Conservation (phyloP, 2,329 filamentous ascomycete species). For the Aureobasidium pullulans region DNA sequence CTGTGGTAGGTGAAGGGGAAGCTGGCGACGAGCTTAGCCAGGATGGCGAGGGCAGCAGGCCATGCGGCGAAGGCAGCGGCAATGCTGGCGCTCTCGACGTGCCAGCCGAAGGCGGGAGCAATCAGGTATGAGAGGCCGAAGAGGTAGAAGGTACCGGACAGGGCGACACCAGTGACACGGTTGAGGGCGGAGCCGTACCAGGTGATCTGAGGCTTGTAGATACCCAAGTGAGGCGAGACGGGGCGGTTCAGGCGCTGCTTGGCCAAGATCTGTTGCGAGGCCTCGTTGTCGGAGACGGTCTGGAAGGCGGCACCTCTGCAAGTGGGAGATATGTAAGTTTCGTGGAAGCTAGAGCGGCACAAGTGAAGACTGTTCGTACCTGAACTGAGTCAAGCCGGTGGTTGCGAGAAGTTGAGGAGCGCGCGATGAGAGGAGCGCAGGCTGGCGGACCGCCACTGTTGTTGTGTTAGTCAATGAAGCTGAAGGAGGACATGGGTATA, state of each 20-base stretch:
- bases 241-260: constrained; percentile 75
- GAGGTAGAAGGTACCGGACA: constrained; percentile 69
- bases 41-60: constrained; percentile 52
- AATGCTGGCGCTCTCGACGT: constrained; percentile 57
- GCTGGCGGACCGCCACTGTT: constrained; percentile 39
- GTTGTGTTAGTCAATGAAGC: constrained; percentile 16
- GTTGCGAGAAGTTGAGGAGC: constrained; percentile 34
- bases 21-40: constrained; percentile 52
- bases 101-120: constrained; percentile 66
- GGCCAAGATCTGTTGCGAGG: constrained; percentile 59
- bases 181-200: constrained; percentile 71
- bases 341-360: constrained; percentile 16
- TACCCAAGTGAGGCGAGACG: constrained; percentile 73
- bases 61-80: constrained; percentile 58
- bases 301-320: constrained; percentile 47
- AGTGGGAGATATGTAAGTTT: constrained; percentile 3
- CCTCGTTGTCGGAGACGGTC: constrained; percentile 46
- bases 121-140: constrained; percentile 76
- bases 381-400: constrained; percentile 37
- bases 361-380: constrained; percentile 31
- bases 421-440: constrained; percentile 38
- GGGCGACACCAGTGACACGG: constrained; percentile 71
- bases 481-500: background rate
- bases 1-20: constrained; percentile 62
- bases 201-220: constrained; percentile 83